Base-by-base conservation (phyloP, 2,329 filamentous ascomycete species). In the Chrysoporthe deuterocubensis region DNA sequence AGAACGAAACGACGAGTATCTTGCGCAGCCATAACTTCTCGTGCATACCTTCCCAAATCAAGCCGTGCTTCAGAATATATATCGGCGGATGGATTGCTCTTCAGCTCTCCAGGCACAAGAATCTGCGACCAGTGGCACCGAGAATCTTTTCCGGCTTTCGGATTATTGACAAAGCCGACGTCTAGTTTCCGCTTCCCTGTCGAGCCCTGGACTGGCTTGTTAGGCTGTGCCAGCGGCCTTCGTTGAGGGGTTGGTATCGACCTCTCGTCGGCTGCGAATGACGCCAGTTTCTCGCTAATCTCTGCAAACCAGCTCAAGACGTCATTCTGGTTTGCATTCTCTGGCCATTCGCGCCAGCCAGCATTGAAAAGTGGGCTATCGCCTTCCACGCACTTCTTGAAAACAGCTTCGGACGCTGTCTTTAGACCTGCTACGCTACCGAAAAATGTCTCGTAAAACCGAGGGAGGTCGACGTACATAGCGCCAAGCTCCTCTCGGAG, bases 101-200 rank as follows among this genome's bases (percentile, higher is more conserved):
- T 84, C 1, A 85, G 75, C 72, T 84, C 81, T 68, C 82, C 78
- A 5, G 78, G 77, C 42, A 85, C 72, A 8, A 84, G 76, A 62
- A 85, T 80, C 2, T 48, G 75, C 6, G 75, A 78, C 80, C 37
- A 40, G 8, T 40, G 8, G 37, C 37, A 40, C 37, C 8, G 37
- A 40, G 37, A 40, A 9, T 40, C 37, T 40, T 40, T 40, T 5
- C 37, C 37, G 37, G 37, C 37, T 9, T 40, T 9, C 8, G 37
- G 37, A 9, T 40, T 1, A 40, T 40, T 40, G 74, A 67, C 58
- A 42, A 68, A 68, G 34, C 66, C 62, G 16, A 68, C 44, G 4
- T 69, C 59, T n/a, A 65, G 13, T 18, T 65, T 52, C 42, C 34
- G 54, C 44, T 52, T 52, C 3, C 43, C 46, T 32, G 43, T 69